These are phyloP conservation scores for Protomyces inouyei DNA, from an alignment of 1,139 yeast genomes.

Conservation along the genomic window DNA sequence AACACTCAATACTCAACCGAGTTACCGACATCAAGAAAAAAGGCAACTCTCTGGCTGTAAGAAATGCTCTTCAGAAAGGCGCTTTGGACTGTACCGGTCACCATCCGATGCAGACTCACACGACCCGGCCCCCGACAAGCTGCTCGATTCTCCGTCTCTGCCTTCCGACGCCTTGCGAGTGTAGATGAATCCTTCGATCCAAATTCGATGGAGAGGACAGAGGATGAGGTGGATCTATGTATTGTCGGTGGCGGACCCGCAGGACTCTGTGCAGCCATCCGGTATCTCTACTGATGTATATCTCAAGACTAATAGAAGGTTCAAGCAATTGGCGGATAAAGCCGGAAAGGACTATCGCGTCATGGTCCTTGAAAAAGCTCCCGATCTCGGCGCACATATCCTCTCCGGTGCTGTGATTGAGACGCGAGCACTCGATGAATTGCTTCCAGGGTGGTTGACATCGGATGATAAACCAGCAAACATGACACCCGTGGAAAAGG, in stretches of 20 bases:
- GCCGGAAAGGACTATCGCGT: constrained; percentile 60
- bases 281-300: constrained; percentile 32
- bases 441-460: constrained; percentile 59
- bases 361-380: constrained; percentile 83
- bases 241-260: constrained; percentile 99
- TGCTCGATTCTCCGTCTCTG: neutral
- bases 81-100: neutral
- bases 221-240: constrained; percentile 69
- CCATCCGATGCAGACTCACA: neutral
- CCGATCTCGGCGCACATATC: constrained; percentile 83
- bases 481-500: constrained; percentile 66
- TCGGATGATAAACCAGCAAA: constrained; percentile 61
- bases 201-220: constrained; percentile 15
- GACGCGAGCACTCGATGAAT: constrained; percentile 77
- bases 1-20: neutral
- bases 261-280: constrained; percentile 89
- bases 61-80: neutral
- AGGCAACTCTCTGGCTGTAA: neutral
- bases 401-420: constrained; percentile 93
- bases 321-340: constrained; percentile 76
- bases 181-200: constrained; percentile 24
- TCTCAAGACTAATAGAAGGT: constrained; percentile 28
- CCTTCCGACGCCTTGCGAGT: constrained; percentile 4
- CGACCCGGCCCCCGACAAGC: neutral
- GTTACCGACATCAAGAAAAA: neutral